Percentiles rank a stretch among this genome's conserved stretches.
phyloP scores from a whole-genome alignment of 176 grass and related monocot species.

The Oryza officinalis region DNA sequence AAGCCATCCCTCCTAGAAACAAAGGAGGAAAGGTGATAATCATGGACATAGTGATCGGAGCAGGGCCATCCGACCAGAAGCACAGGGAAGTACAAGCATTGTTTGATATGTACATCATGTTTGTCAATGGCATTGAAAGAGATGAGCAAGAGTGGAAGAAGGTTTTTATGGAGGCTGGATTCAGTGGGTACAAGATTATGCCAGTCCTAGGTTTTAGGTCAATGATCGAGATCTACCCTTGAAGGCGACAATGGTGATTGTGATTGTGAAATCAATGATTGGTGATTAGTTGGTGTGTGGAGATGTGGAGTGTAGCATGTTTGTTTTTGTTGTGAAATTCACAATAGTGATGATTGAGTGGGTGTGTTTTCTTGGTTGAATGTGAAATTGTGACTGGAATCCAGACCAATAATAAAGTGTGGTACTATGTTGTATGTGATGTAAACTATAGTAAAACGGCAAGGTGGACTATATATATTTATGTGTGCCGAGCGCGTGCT shows the following conservation, averaged over 20 bases:
- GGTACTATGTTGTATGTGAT: too few relatives aligned
- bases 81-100: constrained; percentile 11
- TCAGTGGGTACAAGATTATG: constrained; percentile 44
- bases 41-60: constrained; percentile 41
- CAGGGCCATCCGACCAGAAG: not conserved
- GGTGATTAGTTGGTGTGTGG: too few relatives aligned
- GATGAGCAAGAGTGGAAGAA: constrained; percentile 51
- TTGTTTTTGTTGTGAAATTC: too few relatives aligned
- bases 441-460: too few relatives aligned
- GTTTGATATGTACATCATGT: constrained; percentile 38
- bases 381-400: too few relatives aligned
- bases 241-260: not conserved
- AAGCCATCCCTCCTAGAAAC: constrained; percentile 28
- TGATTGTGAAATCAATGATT: too few relatives aligned
- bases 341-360: too few relatives aligned
- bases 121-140: constrained; percentile 39
- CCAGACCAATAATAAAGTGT: too few relatives aligned
- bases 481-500: too few relatives aligned
- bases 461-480: too few relatives aligned
- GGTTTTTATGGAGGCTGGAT: constrained; percentile 42
- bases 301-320: too few relatives aligned
- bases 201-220: constrained; percentile 32
- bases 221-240: constrained; percentile 56
- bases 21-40: constrained; percentile 52
- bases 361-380: too few relatives aligned